phyloP scores from a whole-genome alignment of 768 basidiomycete species.

The Termitomyces sp. region DNA sequence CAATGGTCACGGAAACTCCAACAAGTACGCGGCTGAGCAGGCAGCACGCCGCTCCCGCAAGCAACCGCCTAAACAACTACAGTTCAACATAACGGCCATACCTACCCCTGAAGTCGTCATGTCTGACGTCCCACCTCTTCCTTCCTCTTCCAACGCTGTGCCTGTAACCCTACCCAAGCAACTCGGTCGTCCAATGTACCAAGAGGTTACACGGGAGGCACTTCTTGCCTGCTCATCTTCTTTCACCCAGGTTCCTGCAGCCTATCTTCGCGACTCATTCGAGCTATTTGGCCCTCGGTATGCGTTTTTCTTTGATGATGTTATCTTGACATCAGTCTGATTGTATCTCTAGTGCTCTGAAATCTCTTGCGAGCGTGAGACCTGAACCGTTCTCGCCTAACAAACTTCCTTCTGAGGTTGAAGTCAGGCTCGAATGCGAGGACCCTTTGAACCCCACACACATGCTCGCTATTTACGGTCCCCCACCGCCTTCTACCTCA shows the following conservation, averaged over 20 bases:
- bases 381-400: slow-evolving; percentile 21
- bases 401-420: slow-evolving; percentile 38
- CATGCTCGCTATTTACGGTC: slow-evolving; percentile 42
- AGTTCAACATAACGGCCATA: slow-evolving; percentile 21
- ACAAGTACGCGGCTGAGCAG: slow-evolving; percentile 29
- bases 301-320: slow-evolving; percentile 20
- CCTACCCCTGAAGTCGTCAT: slow-evolving; percentile 26
- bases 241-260: slow-evolving; percentile 39
- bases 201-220: slow-evolving; percentile 40
- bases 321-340: background rate
- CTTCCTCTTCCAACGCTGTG: slow-evolving; percentile 21
- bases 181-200: slow-evolving; percentile 47
- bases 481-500: slow-evolving; percentile 10
- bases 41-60: slow-evolving; percentile 30
- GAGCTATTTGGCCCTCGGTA: slow-evolving; percentile 38
- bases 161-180: slow-evolving; percentile 42
- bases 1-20: slow-evolving; percentile 22
- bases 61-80: slow-evolving; percentile 18
- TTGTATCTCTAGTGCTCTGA: slow-evolving; percentile 27
- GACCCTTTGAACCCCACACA: slow-evolving; percentile 43
- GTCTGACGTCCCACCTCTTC: slow-evolving; percentile 19
- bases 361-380: slow-evolving; percentile 33
- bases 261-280: slow-evolving; percentile 51
- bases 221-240: slow-evolving; percentile 46
- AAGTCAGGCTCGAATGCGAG: slow-evolving; percentile 17